Evolutionary conservation across 768 basidiomycete genomes (phyloP), one percentile per base, ranked within the genome.

Genomic region (Pleurotus ostreatus): DNA sequence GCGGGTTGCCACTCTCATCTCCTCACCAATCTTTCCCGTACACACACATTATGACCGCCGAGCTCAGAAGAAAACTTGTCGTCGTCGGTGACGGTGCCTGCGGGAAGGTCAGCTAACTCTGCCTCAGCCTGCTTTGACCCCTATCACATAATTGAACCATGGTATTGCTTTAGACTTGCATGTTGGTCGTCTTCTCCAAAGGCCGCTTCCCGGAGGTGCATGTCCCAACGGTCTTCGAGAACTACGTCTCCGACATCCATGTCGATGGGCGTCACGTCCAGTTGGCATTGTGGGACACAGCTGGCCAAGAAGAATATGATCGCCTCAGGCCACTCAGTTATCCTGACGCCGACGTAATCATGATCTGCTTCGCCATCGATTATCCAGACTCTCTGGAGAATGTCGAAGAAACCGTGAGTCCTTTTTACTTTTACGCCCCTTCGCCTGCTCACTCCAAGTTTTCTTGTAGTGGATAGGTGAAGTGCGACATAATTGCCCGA

Each of bases 221-320:
- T 34, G 26, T 57, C 1, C 59, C 55, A 2, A 56, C 58, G 15
- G 55, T 60, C 8, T 60, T 62, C 43, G 61, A 60, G 47, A 55
- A 60, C 39, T 47, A 59, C 37, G 46, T 48, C 18, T 46, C 59
- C 30, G 59, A 60, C 26, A 55, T 62, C 43, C n/a, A 34, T 22
- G 55, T 63, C 18, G 62, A 63, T 38, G 55, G 58, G 20, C 38
- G 40, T 13, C 30, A 55, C 46, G 47, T 57, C 45, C 44, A 59
- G 22, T 37, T 63, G 20, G 26, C 58, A 11, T 38, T 61, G 12
- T 63, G 60, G 60, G 56, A 92, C 75, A 92, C 89, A 18, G 86
- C 89, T 8, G 89, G 89, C 60, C 88, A 90, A 67, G 89, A 91
- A 66, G 89, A 91, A 72, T 91, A 88, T 66, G 86, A 86, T 66